Percentiles rank a stretch among this genome's conserved stretches.
Conservation (phyloP, 2,329 filamentous ascomycete species). For the Paradendryphiella salina region DNA sequence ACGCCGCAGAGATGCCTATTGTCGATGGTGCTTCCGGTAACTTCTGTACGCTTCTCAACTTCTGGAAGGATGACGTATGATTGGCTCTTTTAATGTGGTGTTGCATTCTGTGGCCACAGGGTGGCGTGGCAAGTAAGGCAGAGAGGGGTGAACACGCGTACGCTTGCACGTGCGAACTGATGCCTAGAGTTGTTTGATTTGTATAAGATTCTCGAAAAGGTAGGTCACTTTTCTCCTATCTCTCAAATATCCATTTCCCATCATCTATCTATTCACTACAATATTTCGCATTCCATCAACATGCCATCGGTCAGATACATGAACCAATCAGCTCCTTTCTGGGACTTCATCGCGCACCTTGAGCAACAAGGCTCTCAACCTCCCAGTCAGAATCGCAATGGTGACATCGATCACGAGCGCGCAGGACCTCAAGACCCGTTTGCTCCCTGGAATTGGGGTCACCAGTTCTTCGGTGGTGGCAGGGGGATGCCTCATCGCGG, state of each 20-base stretch:
- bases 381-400: conserved; percentile 45
- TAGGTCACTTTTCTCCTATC: conserved; percentile 13
- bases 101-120: conserved; percentile 7
- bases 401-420: conserved; percentile 30
- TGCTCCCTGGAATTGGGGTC: conserved; percentile 43
- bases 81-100: conserved; percentile 22
- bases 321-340: conserved; percentile 58
- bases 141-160: conserved; percentile 31
- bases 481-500: conserved; percentile 37
- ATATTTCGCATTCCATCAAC: conserved; percentile 12
- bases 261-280: conserved; percentile 11
- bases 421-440: conserved; percentile 25
- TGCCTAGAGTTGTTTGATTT: conserved; percentile 29
- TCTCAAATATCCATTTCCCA: conserved; percentile 11
- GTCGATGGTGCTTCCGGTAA: conserved; percentile 27
- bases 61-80: conserved; percentile 8
- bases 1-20: conserved; percentile 25
- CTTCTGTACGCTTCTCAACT: conserved; percentile 25
- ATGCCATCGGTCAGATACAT: conserved; percentile 60
- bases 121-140: conserved; percentile 29
- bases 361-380: conserved; percentile 53
- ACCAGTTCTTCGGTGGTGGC: conserved; percentile 33
- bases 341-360: conserved; percentile 58
- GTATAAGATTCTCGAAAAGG: conserved; percentile 32
- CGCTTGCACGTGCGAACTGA: conserved; percentile 33